Percentiles rank a stretch among this genome's conserved stretches.
Conservation (phyloP, 345 rosid genomes). For the Populus euphratica region DNA sequence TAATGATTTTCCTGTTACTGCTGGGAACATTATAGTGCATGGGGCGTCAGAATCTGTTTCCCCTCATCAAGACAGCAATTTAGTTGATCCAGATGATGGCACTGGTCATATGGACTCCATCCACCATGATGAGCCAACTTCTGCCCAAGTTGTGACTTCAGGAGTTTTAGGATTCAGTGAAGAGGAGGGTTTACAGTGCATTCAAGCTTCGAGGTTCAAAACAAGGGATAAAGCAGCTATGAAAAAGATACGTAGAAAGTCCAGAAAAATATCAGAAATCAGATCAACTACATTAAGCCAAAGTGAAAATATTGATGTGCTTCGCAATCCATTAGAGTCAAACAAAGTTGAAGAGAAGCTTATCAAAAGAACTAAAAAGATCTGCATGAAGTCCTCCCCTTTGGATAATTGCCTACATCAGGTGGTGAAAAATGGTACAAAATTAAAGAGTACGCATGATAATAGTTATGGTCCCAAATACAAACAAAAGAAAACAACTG, state of each 20-base stretch:
- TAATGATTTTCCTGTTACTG: constrained; percentile 17
- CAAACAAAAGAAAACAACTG: constrained; percentile 40
- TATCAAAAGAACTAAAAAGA: constrained; percentile 16
- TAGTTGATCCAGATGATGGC: constrained; percentile 16
- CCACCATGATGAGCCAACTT: constrained; percentile 8
- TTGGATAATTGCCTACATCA: constrained; percentile 20
- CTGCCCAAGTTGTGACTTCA: constrained; percentile 16
- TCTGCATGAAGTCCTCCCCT: constrained; percentile 20
- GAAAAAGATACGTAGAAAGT: constrained; percentile 61
- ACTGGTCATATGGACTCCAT: constrained; percentile 1
- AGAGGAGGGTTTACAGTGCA: constrained; percentile 33
- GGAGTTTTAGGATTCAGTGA: constrained; percentile 27
- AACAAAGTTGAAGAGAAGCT: constrained; percentile 28
- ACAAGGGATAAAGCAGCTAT: constrained; percentile 32
- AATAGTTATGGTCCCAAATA: constrained; percentile 30
- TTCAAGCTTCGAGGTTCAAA: constrained; percentile 33
- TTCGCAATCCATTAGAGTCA: constrained; percentile 25
- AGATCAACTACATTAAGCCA: constrained; percentile 36
- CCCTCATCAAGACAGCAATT: constrained; percentile 36
- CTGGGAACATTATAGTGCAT: constrained; percentile 23
- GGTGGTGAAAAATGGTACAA: constrained; percentile 27
- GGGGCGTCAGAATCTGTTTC: constrained; percentile 30
- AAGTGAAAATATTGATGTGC: constrained; percentile 26
- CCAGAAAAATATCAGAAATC: constrained; percentile 63
- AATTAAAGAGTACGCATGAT: constrained; percentile 32